Conservation (phyloP, 345 rosid species). For the Populus tremula region DNA sequence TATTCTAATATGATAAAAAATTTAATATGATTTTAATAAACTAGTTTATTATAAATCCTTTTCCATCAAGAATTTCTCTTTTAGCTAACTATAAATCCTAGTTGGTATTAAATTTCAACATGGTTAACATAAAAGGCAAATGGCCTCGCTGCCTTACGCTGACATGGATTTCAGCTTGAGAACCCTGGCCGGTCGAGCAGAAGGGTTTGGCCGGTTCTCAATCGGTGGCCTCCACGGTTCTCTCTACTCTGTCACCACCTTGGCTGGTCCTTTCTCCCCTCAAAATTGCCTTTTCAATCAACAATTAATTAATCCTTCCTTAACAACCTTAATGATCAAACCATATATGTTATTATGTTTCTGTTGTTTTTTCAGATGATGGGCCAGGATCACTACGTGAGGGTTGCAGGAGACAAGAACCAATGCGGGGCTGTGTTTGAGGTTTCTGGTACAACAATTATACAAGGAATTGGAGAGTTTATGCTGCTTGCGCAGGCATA, state of each 20-base stretch:
- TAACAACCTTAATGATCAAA: not conserved
- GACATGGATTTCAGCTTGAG: conserved; percentile 66
- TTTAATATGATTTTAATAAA: too few species aligned
- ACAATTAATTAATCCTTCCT: not conserved
- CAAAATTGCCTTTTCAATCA: not conserved
- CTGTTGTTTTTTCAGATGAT: conserved; percentile 45
- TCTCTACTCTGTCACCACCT: conserved; percentile 60
- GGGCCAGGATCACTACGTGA: conserved; percentile 90
- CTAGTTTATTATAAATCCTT: too few species aligned
- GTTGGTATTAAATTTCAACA: too few species aligned
- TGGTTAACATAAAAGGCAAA: not conserved
- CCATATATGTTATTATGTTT: too few species aligned
- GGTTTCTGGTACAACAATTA: conserved; percentile 86
- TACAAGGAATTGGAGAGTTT: conserved; percentile 84
- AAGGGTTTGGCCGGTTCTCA: conserved; percentile 81
- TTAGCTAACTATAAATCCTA: too few species aligned
- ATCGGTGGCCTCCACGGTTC: conserved; percentile 78
- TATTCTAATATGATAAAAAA: too few species aligned
- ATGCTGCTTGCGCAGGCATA: conserved; percentile 89
- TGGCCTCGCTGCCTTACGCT: conserved; percentile 51
- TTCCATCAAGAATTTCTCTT: too few species aligned
- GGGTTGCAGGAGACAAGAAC: conserved; percentile 73
- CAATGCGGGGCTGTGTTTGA: conserved; percentile 83
- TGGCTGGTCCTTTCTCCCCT: conserved; percentile 44
- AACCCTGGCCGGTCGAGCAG: conserved; percentile 69